Evolutionary conservation across 2,329 filamentous ascomycete genomes (phyloP).

Genomic region (Epichloe hybrida): DNA sequence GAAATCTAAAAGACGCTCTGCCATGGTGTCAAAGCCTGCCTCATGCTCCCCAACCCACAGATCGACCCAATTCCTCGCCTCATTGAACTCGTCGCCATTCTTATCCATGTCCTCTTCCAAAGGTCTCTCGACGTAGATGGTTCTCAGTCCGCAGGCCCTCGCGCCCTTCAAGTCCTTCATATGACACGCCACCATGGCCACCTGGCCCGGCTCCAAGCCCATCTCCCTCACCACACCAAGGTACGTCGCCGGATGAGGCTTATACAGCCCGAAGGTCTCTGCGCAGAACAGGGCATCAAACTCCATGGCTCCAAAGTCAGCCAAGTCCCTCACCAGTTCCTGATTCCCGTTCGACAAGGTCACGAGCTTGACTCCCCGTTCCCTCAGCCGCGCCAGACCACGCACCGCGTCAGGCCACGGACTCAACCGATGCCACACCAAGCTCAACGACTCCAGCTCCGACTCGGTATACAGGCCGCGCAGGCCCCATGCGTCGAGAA

Average conservation of each 20-base stretch:
- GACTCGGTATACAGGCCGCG: constrained; percentile 45
- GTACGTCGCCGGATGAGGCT: constrained; percentile 57
- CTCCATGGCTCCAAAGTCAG: constrained; percentile 40
- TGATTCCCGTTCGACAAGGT: constrained; percentile 67
- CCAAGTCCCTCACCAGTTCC: constrained; percentile 51
- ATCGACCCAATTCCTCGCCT: constrained; percentile 32
- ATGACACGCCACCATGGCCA: constrained; percentile 69
- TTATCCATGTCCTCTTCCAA: constrained; percentile 49
- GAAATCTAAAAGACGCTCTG: constrained; percentile 13
- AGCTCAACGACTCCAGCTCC: constrained; percentile 50
- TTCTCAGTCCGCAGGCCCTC: constrained; percentile 48
- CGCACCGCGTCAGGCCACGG: constrained; percentile 52
- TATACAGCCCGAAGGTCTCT: constrained; percentile 62
- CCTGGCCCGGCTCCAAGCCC: constrained; percentile 42
- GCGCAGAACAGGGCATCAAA: constrained; percentile 52
- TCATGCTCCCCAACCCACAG: constrained; percentile 23
- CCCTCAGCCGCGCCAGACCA: constrained; percentile 43
- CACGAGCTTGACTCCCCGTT: constrained; percentile 35
- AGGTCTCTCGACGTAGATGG: constrained; percentile 59
- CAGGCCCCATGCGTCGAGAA: constrained; percentile 44
- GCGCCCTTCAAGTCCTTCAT: constrained; percentile 55
- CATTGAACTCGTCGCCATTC: constrained; percentile 36
- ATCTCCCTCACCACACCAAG: constrained; percentile 50
- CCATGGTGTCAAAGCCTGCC: constrained; percentile 19
- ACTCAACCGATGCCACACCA: constrained; percentile 57